Evolutionary conservation across 2,329 filamentous ascomycete genomes (phyloP).

Genomic region (Pyricularia sp.): DNA sequence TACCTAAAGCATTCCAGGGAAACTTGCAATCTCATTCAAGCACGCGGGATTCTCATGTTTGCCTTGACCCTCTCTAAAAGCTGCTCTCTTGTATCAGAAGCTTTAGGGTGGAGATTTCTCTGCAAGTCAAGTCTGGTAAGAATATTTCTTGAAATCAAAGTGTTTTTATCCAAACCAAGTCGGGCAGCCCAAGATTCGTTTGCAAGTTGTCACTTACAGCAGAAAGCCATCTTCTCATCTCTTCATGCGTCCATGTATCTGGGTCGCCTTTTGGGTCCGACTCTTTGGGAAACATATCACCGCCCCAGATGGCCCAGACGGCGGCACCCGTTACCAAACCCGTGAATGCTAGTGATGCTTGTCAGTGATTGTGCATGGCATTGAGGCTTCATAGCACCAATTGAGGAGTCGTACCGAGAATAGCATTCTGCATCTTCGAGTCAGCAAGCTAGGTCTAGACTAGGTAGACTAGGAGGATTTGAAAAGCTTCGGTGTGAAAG

Average conservation of each 20-base stretch:
- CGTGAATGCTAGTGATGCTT: constrained; percentile 50
- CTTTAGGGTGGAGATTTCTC: constrained; percentile 33
- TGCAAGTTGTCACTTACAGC: constrained; percentile 42
- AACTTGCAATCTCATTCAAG: constrained; percentile 4
- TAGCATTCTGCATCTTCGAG: constrained; percentile 41
- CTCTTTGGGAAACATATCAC: constrained; percentile 66
- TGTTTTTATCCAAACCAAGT: too few relatives aligned
- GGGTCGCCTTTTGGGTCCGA: constrained; percentile 66
- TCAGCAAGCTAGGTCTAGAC: constrained; percentile 2
- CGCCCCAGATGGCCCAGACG: constrained; percentile 74
- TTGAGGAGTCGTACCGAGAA: constrained; percentile 44
- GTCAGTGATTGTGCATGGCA: not conserved
- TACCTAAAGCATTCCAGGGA: not conserved
- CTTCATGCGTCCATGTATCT: constrained; percentile 60
- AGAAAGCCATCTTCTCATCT: constrained; percentile 69
- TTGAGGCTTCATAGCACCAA: not conserved
- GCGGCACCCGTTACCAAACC: constrained; percentile 71
- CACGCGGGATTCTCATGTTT: constrained; percentile 29
- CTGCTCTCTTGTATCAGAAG: constrained; percentile 29
- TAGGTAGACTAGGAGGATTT: not conserved
- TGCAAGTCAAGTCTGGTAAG: constrained; percentile 11
- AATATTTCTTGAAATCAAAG: not conserved
- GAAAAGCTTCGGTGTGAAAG: not conserved
- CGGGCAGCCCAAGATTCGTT: not conserved
- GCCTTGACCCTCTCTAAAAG: constrained; percentile 31